A percentile compares a stretch with the other conserved stretches of the same genome.
Conservation (phyloP, 2,329 filamentous ascomycete genomes). For the Colletotrichum noveboracense region DNA sequence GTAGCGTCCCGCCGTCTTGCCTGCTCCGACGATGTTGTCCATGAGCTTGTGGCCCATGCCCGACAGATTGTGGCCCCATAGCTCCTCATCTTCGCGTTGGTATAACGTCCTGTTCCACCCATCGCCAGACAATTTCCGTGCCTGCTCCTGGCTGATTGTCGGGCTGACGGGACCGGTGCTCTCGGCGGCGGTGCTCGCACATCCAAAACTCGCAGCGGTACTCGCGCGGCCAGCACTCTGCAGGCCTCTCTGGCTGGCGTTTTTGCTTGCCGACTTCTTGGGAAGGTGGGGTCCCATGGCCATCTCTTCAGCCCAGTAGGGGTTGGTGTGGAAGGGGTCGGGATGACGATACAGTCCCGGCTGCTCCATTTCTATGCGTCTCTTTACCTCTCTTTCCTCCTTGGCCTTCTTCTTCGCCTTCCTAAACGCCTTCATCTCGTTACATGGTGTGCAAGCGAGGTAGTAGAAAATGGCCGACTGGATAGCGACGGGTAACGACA, state of each 20-base stretch:
- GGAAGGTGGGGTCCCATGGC: slow-evolving; percentile 77
- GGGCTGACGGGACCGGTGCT: slow-evolving; percentile 40
- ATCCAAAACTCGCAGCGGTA: slow-evolving; percentile 43
- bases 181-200: slow-evolving; percentile 41
- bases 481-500: slow-evolving; percentile 62
- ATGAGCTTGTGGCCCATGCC: slow-evolving; percentile 60
- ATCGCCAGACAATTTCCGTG: slow-evolving; percentile 48
- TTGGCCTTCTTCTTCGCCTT: slow-evolving; percentile 75
- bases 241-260: slow-evolving; percentile 63
- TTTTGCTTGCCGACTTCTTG: slow-evolving; percentile 64
- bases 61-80: slow-evolving; percentile 74
- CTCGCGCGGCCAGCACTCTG: slow-evolving; percentile 57
- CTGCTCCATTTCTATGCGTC: slow-evolving; percentile 69
- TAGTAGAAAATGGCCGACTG: slow-evolving; percentile 83
- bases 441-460: slow-evolving; percentile 79
- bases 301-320: slow-evolving; percentile 89
- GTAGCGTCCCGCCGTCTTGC: slow-evolving; percentile 58
- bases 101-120: slow-evolving; percentile 82
- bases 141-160: slow-evolving; percentile 54
- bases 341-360: slow-evolving; percentile 80
- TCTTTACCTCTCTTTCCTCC: slow-evolving; percentile 69
- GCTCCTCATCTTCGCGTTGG: slow-evolving; percentile 85
- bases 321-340: slow-evolving; percentile 83
- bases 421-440: slow-evolving; percentile 71
- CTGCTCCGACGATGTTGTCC: slow-evolving; percentile 64